These are phyloP conservation scores for Lagenidium sp. DNA, from an alignment of 352 stramenopile species.

Conservation along the genomic window DNA sequence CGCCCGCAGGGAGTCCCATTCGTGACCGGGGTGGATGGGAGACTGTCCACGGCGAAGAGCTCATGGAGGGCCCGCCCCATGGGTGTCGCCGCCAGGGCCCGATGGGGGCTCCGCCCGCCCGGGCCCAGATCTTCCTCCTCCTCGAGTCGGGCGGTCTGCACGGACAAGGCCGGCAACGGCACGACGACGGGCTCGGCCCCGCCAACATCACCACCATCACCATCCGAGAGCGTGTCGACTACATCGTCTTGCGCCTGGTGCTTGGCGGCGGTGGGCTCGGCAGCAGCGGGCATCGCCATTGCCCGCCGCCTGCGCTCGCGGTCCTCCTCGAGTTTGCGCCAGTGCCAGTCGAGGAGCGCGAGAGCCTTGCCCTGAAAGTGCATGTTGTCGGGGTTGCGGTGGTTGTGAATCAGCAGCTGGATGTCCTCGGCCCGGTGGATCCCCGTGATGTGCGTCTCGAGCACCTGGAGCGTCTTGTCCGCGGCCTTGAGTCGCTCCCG, in stretches of 20 bases:
- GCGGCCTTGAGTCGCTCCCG: constrained; percentile 57
- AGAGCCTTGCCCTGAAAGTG: constrained; percentile 83
- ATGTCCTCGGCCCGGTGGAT: constrained; percentile 75
- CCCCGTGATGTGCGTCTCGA: constrained; percentile 49
- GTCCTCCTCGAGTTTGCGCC: constrained; percentile 35
- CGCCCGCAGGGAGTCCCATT: background rate
- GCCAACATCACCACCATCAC: background rate
- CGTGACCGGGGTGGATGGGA: constrained; percentile 8
- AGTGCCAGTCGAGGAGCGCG: constrained; percentile 82
- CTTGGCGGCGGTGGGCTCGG: background rate
- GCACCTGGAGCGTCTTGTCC: constrained; percentile 40
- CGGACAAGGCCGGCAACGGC: background rate
- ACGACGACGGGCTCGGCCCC: constrained; percentile 8
- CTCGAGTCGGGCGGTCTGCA: background rate
- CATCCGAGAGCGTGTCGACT: background rate
- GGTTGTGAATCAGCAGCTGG: constrained; percentile 78
- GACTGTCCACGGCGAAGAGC: constrained; percentile 17
- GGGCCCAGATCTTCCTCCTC: too few species aligned
- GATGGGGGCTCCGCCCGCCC: constrained; percentile 25
- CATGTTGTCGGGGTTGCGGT: constrained; percentile 78
- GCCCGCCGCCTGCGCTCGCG: background rate
- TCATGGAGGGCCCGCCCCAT: constrained; percentile 54
- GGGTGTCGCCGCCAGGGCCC: constrained; percentile 38
- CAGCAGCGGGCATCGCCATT: too few species aligned
- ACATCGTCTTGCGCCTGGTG: background rate